Percentiles rank a stretch among this genome's conserved stretches.
Evolutionary conservation across 1,284 basidiomycete genomes (phyloP).

Genomic region (Prillingera fragicola): DNA sequence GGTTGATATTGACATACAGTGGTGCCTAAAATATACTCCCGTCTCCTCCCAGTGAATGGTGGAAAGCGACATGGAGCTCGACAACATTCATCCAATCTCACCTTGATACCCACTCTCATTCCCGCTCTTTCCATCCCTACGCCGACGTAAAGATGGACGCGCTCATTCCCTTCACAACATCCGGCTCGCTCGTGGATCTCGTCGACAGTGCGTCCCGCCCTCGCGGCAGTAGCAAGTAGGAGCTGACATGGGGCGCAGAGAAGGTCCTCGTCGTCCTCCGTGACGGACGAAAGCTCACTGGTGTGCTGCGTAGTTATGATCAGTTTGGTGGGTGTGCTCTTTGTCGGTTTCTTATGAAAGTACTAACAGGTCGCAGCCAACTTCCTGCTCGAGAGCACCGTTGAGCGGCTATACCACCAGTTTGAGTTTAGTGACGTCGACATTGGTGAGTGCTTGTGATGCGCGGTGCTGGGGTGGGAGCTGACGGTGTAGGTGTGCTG

Average conservation of each 20-base stretch:
- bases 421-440: slow-evolving; percentile 42
- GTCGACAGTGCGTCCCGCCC: slow-evolving; percentile 90
- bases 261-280: slow-evolving; percentile 96
- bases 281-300: slow-evolving; percentile 93
- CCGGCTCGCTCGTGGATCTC: slow-evolving; percentile 91
- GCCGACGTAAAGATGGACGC: slow-evolving; percentile 84
- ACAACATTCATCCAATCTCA: no score
- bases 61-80: no score
- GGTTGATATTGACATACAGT: no score
- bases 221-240: slow-evolving; percentile 30
- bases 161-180: slow-evolving; percentile 92
- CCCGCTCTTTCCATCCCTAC: slow-evolving; percentile 17
- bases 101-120: no score
- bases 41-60: no score
- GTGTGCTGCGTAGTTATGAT: slow-evolving; percentile 94
- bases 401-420: slow-evolving; percentile 50
- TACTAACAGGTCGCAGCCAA: slow-evolving; percentile 62
- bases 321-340: slow-evolving; percentile 75
- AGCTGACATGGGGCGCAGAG: slow-evolving; percentile 56
- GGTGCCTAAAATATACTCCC: no score
- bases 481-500: slow-evolving; percentile 61
- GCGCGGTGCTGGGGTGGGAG: not conserved
- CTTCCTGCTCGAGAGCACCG: slow-evolving; percentile 82
- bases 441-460: slow-evolving; percentile 24
- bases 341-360: not conserved